A percentile compares a stretch with the other conserved stretches of the same genome.
phyloP scores from a whole-genome alignment of 2,329 filamentous ascomycete species.

The Arthrobotrys conoides region DNA sequence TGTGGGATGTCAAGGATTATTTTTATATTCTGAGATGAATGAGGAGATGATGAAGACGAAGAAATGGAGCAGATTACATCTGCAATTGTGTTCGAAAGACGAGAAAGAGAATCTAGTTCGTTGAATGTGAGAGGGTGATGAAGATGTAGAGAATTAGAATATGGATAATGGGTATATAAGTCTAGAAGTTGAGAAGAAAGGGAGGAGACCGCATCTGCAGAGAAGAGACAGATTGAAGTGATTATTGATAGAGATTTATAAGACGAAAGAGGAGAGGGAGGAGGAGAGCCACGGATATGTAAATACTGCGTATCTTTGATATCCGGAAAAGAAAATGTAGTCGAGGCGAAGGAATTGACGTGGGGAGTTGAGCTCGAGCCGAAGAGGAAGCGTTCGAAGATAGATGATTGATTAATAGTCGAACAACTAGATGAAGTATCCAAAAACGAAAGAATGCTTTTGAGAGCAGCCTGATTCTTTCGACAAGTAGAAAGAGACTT shows the following conservation, averaged over 20 bases:
- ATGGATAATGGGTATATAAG: not conserved
- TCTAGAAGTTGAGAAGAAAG: slow-evolving; percentile 29
- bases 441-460: slow-evolving; percentile 23
- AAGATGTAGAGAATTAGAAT: not conserved
- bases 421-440: slow-evolving; percentile 18
- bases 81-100: slow-evolving; percentile 56
- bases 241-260: slow-evolving; percentile 33
- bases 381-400: slow-evolving; percentile 52
- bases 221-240: slow-evolving; percentile 49
- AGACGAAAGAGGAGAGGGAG: slow-evolving; percentile 23
- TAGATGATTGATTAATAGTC: not conserved
- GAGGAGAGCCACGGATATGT: slow-evolving; percentile 52
- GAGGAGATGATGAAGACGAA: not conserved
- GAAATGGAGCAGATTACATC: slow-evolving; percentile 46
- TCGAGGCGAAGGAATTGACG: slow-evolving; percentile 41
- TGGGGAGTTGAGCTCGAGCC: slow-evolving; percentile 28
- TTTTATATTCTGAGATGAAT: slow-evolving; percentile 17
- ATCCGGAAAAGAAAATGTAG: slow-evolving; percentile 32
- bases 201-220: slow-evolving; percentile 39
- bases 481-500: slow-evolving; percentile 39
- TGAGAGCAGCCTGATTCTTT: slow-evolving; percentile 33
- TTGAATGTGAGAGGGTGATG: slow-evolving; percentile 40
- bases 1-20: slow-evolving; percentile 53
- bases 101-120: slow-evolving; percentile 47
- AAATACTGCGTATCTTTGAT: slow-evolving; percentile 43